phyloP scores from a whole-genome alignment of 768 basidiomycete genomes.

The Boletus patriciae region DNA sequence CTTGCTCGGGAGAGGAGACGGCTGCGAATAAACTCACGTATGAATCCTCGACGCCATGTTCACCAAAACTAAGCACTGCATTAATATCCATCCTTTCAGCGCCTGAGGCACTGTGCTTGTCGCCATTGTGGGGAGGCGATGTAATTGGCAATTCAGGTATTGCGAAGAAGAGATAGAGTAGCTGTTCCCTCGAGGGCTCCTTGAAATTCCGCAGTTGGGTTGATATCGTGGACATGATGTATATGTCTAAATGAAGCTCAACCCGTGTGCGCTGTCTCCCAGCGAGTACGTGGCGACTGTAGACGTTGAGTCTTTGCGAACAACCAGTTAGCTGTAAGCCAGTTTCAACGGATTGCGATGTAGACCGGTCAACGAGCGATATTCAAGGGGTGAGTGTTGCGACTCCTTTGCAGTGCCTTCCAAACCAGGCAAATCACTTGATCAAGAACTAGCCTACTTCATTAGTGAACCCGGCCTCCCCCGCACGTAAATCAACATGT shows the following conservation, averaged over 20 bases:
- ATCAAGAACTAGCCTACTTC: not conserved
- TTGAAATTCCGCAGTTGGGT: constrained; percentile 89
- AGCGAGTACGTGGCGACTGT: not conserved
- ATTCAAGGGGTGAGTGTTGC: not conserved
- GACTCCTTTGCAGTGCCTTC: constrained; percentile 12
- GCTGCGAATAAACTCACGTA: constrained; percentile 62
- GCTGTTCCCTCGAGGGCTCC: constrained; percentile 88
- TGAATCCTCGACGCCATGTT: constrained; percentile 82
- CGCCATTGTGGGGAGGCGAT: constrained; percentile 18
- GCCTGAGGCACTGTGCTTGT: constrained; percentile 37
- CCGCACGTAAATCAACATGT: not conserved
- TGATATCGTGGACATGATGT: constrained; percentile 73
- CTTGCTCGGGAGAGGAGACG: not conserved
- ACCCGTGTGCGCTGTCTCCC: not conserved
- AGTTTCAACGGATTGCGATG: constrained; percentile 7
- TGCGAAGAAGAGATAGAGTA: constrained; percentile 84
- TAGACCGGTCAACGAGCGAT: not conserved
- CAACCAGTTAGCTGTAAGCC: not conserved
- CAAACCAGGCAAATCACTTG: constrained; percentile 14
- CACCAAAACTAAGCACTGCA: constrained; percentile 79
- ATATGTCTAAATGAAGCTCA: constrained; percentile 3
- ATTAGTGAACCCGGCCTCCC: not conserved
- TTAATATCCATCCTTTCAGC: constrained; percentile 82
- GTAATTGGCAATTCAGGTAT: constrained; percentile 50
- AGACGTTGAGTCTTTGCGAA: not conserved